Percentiles rank a stretch among this genome's conserved stretches.
phyloP scores from a whole-genome alignment of 768 basidiomycete species.

The Panaeolus cyanescens region DNA sequence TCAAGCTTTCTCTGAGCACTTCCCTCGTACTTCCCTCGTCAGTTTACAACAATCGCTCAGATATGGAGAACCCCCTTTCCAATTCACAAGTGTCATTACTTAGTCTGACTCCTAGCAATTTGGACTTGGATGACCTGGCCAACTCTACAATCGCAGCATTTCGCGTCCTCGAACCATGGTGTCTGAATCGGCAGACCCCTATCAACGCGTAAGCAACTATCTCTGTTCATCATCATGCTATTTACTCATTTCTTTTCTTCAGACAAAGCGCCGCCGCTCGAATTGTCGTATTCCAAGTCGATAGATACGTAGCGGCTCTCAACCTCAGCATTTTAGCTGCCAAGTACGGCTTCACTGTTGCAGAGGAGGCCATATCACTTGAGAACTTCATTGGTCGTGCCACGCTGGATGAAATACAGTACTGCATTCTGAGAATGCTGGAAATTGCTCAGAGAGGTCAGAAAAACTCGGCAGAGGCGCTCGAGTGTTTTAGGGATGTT shows the following conservation, averaged over 20 bases:
- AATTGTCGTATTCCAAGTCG: constrained; percentile 1
- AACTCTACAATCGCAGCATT: not conserved
- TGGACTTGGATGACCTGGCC: not conserved
- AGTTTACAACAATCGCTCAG: not conserved
- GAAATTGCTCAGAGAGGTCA: constrained; percentile 7
- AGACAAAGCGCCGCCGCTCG: not conserved
- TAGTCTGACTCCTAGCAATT: not conserved
- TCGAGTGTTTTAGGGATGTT: constrained; percentile 10
- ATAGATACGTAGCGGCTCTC: constrained; percentile 12
- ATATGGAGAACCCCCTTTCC: too few species aligned
- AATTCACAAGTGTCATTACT: too few species aligned
- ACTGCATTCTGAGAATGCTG: constrained; percentile 15
- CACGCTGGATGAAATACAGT: constrained; percentile 33
- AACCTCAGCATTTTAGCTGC: constrained; percentile 11
- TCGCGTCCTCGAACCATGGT: not conserved
- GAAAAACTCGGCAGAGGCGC: constrained; percentile 6
- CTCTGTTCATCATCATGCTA: constrained; percentile 4
- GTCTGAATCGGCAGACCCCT: not conserved
- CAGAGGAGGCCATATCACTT: constrained; percentile 8
- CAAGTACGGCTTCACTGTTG: constrained; percentile 10
- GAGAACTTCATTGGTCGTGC: not conserved
- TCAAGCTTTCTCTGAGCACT: too few species aligned
- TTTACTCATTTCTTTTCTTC: not conserved
- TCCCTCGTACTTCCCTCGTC: too few species aligned
- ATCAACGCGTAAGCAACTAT: not conserved